Base-by-base conservation (phyloP, 345 rosid genomes). In the Populus pruinosa region DNA sequence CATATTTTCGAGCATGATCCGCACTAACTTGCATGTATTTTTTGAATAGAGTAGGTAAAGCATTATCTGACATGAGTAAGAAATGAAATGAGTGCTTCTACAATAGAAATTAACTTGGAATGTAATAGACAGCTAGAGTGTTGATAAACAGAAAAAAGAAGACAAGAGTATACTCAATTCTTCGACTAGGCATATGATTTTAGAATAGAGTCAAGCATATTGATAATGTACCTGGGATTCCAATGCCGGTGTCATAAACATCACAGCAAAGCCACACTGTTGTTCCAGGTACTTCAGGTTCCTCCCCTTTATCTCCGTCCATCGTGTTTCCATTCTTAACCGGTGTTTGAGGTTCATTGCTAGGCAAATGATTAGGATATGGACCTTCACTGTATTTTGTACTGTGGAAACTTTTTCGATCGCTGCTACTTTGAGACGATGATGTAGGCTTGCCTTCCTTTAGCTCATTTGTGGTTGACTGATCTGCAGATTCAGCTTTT, bases 11-110 rank as follows among this genome's bases (percentile, higher is more conserved):
- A 23, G 98, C 94, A 86, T 92, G 94, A 89, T 91, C 97, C 0
- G 98, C 88, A 6, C 98, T 88, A 63, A 88, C 99, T 93, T 93
- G 99, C 98, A 93, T 93, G 82, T 96, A 96, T 84, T 87, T 90
- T 81, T 91, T 91, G 73, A 96, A 93, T 29, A 93, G 80, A 73
- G 91, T 88, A n/a, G 99, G 98, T 64, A 92, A 64, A 43, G 94
- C 97, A 69, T 90, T 91, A 85, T 93, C 99, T 96, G 92, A 47
- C 70, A 77, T n/a, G 71, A 80, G n/a, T 69, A n/a, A 74, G 21
- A 79, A 69, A 67, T 27, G 56, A 23, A 71, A 71, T 82, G 18
- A 81, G 75, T 33, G 69, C 33, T 21, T 53, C 36, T 4, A 23
- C 29, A 18, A 31, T 23, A 2, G 31, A 25, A 69, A 73, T 27